Base-by-base conservation (phyloP, 805 yeast species). In the Yarrowia alimentaria region DNA sequence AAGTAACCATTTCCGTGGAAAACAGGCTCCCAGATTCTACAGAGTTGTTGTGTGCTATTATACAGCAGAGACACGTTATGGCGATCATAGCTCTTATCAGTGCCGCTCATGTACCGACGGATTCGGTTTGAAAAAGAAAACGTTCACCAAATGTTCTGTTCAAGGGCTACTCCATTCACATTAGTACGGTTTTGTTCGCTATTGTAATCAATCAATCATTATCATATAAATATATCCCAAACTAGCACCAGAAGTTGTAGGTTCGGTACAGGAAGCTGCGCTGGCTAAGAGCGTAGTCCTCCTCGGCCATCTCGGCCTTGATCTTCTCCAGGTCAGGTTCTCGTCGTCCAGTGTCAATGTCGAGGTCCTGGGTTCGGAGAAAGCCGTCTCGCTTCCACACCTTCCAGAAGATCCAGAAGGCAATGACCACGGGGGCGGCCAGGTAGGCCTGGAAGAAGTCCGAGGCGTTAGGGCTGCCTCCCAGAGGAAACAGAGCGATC, bases 401-500 rank as follows among this genome's bases (percentile, higher is more conserved):
- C 66, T 81, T 81, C 71, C 81, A 83, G 53, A 69, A 76, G n/a
- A 76, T 17, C 65, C 75, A 81, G 66, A 79, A 75, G 2, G 65
- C 76, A 25, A n/a, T n/a, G n/a, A n/a, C n/a, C n/a, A n/a, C n/a
- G n/a, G n/a, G n/a, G n/a, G n/a, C n/a, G n/a, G n/a, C 78, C 58
- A 85, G 69, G 65, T 81, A 85, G 18, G 77, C 69, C 62, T 75
- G 69, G 72, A 85, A 86, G 73, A 85, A 86, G 40, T 31, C 53
- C n/a, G 55, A 29, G 12, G 68, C 66, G 52, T 60, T 52, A 18
- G 69, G 66, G 2, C 59, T 56, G 85, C 87, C 72, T 68, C 80
- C 33, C 79, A 64, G 20, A 84, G 83, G 95, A 74, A 73, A 85
- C 33, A 84, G 68, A 6, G 93, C 89, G 53, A 82, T 74, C 87